Conservation (phyloP, 2,329 filamentous ascomycete species). For the Botrytis paeoniae region DNA sequence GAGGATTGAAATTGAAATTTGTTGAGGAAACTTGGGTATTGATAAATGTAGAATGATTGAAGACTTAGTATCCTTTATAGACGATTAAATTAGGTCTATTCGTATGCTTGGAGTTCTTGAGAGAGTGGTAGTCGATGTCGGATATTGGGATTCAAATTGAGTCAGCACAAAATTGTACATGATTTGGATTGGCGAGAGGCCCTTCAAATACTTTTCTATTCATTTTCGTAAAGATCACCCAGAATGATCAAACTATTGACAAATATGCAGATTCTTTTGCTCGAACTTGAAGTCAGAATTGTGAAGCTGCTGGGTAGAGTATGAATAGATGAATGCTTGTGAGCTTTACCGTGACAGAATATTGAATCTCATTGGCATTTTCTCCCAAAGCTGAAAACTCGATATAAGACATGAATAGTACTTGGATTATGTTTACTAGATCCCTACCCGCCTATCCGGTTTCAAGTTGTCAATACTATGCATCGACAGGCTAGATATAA, state of each 20-base stretch:
- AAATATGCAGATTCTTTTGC: not conserved
- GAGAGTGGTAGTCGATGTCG: not conserved
- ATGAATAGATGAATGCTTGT: not conserved
- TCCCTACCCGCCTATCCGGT: too few relatives aligned
- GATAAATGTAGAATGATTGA: not conserved
- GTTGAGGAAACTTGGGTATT: not conserved
- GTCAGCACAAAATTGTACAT: not conserved
- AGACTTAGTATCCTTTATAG: not conserved
- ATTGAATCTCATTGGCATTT: not conserved
- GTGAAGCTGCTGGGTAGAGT: not conserved
- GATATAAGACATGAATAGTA: not conserved
- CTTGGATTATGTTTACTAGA: too few relatives aligned
- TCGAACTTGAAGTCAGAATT: not conserved
- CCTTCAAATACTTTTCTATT: not conserved
- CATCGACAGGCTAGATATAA: too few relatives aligned
- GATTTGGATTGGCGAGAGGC: not conserved
- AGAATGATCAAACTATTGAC: not conserved
- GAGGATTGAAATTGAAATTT: constrained; percentile 20
- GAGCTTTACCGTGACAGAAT: not conserved
- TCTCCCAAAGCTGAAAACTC: not conserved
- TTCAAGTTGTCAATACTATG: too few relatives aligned
- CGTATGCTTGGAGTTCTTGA: not conserved
- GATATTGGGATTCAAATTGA: not conserved
- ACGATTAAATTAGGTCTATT: not conserved
- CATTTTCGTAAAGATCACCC: not conserved